Conservation (phyloP, 108 stramenopile species). For the Hondaea fermentalgiana region DNA sequence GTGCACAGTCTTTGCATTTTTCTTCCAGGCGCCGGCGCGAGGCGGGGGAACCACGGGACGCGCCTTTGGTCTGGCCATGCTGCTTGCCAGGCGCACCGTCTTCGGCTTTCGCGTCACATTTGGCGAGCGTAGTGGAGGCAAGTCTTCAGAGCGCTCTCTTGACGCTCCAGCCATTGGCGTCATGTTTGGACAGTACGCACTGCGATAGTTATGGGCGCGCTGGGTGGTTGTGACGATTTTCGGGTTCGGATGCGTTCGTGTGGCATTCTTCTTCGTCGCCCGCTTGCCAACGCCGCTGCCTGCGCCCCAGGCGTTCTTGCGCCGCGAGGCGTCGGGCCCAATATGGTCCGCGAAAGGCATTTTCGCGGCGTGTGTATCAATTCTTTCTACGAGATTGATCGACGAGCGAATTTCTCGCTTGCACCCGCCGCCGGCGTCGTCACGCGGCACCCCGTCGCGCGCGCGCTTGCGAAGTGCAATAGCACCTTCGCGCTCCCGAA, state of each 20-base stretch:
- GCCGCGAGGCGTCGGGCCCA: neutral
- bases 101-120: neutral
- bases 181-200: neutral
- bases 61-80: neutral
- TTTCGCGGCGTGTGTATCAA: neutral
- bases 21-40: neutral
- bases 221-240: neutral
- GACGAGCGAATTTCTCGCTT: neutral
- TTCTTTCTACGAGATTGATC: neutral
- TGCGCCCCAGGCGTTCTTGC: neutral
- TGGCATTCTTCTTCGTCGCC: neutral
- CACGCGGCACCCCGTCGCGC: too few relatives aligned
- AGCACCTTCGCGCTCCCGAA: too few relatives aligned
- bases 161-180: neutral
- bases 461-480: too few relatives aligned
- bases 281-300: neutral
- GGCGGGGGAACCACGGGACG: neutral
- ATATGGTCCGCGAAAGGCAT: conserved; percentile 10
- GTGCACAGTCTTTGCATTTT: neutral
- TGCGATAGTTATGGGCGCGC: neutral
- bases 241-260: neutral
- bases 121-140: too few relatives aligned
- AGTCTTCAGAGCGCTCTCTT: neutral
- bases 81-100: neutral
- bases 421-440: too few relatives aligned